Evolutionary conservation across 2,329 filamentous ascomycete genomes (phyloP).

Genomic region (Meredithiella fracta): DNA sequence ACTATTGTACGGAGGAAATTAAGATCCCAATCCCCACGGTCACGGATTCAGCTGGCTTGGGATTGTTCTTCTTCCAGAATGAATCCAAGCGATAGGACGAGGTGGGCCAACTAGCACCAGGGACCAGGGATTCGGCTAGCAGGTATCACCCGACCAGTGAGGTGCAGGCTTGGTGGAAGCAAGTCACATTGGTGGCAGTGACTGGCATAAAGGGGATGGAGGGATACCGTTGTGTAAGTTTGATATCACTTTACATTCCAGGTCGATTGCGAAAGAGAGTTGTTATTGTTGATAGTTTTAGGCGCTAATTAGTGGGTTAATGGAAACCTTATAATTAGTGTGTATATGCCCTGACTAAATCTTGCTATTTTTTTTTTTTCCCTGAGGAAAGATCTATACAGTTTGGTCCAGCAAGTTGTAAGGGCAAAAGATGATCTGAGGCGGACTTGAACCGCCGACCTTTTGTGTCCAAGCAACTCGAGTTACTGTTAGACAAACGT

Average conservation of each 20-base stretch:
- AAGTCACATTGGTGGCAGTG: neutral
- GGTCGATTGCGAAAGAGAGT: neutral
- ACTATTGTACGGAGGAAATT: neutral
- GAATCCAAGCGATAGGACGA: neutral
- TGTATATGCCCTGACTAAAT: neutral
- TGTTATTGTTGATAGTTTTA: neutral
- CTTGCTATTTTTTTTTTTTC: neutral
- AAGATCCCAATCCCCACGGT: too few species aligned
- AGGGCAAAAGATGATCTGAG: constrained; percentile 5
- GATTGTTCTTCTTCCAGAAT: neutral
- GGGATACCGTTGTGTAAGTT: neutral
- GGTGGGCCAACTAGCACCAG: neutral
- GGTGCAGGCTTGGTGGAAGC: neutral
- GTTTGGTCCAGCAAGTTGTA: too few species aligned
- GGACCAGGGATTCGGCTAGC: neutral
- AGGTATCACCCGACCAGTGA: neutral
- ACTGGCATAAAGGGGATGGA: neutral
- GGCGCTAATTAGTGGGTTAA: neutral
- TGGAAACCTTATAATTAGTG: neutral
- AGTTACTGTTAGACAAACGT: constrained; percentile 3
- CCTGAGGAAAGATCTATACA: neutral
- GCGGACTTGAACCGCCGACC: constrained; percentile 4
- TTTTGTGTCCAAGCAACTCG: constrained; percentile 2
- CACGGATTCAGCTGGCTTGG: neutral
- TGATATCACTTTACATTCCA: neutral